These are phyloP conservation scores for Panaeolus papilionaceus DNA, from an alignment of 768 basidiomycete species.

Conservation along the genomic window DNA sequence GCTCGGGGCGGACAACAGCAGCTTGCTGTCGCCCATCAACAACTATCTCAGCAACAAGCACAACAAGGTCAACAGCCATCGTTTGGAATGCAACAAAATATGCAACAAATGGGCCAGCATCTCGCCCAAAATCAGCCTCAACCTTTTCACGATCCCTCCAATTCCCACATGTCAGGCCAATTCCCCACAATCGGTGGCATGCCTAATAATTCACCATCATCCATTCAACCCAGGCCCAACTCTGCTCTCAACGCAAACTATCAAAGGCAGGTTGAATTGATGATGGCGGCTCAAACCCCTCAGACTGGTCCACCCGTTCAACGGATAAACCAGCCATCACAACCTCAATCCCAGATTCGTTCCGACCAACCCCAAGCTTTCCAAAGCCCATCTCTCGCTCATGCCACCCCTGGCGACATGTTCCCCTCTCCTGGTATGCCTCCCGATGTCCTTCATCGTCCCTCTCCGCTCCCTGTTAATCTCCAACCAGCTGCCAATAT, in stretches of 20 bases:
- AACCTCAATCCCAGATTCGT: slow-evolving; percentile 47
- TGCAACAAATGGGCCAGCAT: slow-evolving; percentile 9
- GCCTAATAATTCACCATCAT: slow-evolving; percentile 30
- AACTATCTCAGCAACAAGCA: slow-evolving; percentile 2
- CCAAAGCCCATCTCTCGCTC: slow-evolving; percentile 23
- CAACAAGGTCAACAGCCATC: slow-evolving; percentile 8
- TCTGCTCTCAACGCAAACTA: slow-evolving; percentile 1
- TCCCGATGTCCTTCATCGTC: slow-evolving; percentile 53
- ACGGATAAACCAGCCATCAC: slow-evolving; percentile 13
- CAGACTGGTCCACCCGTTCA: slow-evolving; percentile 18
- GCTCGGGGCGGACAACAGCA: slow-evolving; percentile 4
- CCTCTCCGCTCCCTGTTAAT: slow-evolving; percentile 51
- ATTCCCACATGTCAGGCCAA: slow-evolving; percentile 46
- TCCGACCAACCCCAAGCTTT: slow-evolving; percentile 38
- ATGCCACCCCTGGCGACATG: slow-evolving; percentile 47
- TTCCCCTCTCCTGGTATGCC: slow-evolving; percentile 54
- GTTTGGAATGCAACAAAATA: slow-evolving; percentile 15
- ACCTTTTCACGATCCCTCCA: slow-evolving; percentile 41
- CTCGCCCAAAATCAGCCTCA: slow-evolving; percentile 18
- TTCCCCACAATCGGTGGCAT: slow-evolving; percentile 46
- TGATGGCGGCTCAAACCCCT: slow-evolving; percentile 50
- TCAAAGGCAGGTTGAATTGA: slow-evolving; percentile 51
- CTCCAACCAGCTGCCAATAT: slow-evolving; percentile 24
- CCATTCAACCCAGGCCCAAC: slow-evolving; percentile 34
- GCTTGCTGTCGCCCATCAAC: slow-evolving; percentile 13